Conservation (phyloP, 164 flowering plant genomes). For the Annona cherimola region DNA sequence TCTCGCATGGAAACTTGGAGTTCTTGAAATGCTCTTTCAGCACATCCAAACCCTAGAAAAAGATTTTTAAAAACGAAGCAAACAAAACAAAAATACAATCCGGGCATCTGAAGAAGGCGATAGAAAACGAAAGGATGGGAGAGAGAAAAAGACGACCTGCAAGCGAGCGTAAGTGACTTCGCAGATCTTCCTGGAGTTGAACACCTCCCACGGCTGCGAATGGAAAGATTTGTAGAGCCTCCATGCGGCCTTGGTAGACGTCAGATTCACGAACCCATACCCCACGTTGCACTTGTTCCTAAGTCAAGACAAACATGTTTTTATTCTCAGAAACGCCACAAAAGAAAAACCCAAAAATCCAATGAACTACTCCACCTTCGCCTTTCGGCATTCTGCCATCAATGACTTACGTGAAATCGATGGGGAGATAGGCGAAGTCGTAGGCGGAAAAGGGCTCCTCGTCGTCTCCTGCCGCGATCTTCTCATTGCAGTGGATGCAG, state of each 20-base stretch:
- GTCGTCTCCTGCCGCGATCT: constrained; percentile 42
- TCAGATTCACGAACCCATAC: constrained; percentile 93
- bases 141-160: too few species aligned
- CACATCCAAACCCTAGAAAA: too few species aligned
- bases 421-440: constrained; percentile 91
- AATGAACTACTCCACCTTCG: too few species aligned
- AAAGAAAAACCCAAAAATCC: too few species aligned
- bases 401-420: constrained; percentile 71
- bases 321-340: neutral
- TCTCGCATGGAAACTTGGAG: too few species aligned
- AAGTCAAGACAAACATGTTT: neutral
- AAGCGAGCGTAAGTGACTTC: too few species aligned
- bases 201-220: too few species aligned
- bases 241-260: constrained; percentile 74
- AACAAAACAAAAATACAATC: too few species aligned
- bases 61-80: too few species aligned
- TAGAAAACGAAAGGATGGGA: constrained; percentile 25
- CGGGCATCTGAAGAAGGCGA: neutral
- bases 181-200: too few species aligned
- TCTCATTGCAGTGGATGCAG: constrained; percentile 86
- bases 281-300: constrained; percentile 99
- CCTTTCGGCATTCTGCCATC: too few species aligned
- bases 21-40: too few species aligned
- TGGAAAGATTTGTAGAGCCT: constrained; percentile 83
- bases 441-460: constrained; percentile 70